Percentiles rank a stretch among this genome's conserved stretches.
Conservation (phyloP, 2,329 filamentous ascomycete genomes). For the Colletotrichum abscissum region DNA sequence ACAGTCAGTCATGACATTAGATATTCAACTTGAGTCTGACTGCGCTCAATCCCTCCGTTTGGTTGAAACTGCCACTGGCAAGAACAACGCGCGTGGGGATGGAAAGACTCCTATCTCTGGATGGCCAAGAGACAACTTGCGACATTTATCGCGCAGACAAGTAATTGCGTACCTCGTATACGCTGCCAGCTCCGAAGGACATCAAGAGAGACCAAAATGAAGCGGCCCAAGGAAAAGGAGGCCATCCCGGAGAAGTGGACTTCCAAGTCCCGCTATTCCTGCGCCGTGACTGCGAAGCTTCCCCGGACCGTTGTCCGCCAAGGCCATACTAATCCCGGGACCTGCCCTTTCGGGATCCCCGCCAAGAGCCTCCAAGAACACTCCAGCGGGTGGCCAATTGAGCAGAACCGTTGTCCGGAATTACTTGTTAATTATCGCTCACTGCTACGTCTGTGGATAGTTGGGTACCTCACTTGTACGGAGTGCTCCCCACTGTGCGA, state of each 20-base stretch:
- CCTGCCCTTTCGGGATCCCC: conserved; percentile 28
- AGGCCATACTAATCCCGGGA: conserved; percentile 23
- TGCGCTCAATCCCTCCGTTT: neutral
- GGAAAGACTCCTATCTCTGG: neutral
- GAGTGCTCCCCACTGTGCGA: neutral
- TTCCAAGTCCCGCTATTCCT: neutral
- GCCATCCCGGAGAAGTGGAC: neutral
- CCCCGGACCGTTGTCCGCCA: conserved; percentile 35
- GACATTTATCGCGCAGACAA: neutral
- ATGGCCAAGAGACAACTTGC: neutral
- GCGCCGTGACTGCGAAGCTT: conserved; percentile 23
- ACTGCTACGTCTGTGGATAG: neutral
- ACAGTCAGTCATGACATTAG: neutral
- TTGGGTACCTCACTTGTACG: too few species aligned
- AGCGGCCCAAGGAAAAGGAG: neutral
- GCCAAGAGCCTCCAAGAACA: conserved; percentile 32
- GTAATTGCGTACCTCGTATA: neutral
- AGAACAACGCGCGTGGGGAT: neutral
- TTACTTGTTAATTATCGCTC: conserved; percentile 20
- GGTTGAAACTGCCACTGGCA: neutral
- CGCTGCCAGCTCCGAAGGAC: neutral
- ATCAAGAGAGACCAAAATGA: neutral
- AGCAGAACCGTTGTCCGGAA: neutral
- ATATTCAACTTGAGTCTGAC: neutral
- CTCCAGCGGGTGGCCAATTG: neutral